Evolutionary conservation across 2,329 filamentous ascomycete genomes (phyloP).

Genomic region (Claviceps sp.): DNA sequence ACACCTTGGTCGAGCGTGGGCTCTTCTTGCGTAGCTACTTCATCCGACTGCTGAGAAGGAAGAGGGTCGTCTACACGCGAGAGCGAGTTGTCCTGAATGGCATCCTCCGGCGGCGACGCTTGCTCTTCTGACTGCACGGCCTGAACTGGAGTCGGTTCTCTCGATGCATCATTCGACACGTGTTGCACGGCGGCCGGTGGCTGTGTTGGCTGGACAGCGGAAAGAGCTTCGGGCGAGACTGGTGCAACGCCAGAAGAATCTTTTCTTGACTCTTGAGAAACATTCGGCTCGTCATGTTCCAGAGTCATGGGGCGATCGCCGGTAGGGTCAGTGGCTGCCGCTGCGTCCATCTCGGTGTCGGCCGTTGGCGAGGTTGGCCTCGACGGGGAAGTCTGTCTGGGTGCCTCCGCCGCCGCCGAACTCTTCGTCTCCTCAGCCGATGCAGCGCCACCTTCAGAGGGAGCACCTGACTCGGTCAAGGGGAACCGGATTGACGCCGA

Average conservation of each 20-base stretch:
- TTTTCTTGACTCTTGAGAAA: neutral
- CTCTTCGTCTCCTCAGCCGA: constrained; percentile 12
- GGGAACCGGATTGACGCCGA: constrained; percentile 21
- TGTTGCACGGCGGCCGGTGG: neutral
- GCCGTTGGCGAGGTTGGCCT: constrained; percentile 10
- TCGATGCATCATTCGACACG: neutral
- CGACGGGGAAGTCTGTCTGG: constrained; percentile 2
- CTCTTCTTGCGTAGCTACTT: neutral
- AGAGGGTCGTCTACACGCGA: neutral
- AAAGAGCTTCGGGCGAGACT: neutral
- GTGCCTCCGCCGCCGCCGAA: neutral
- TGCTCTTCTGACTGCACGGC: neutral
- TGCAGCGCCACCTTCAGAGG: constrained; percentile 14
- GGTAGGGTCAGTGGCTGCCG: neutral
- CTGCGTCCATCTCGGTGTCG: neutral
- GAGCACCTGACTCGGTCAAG: constrained; percentile 16
- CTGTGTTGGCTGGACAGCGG: neutral
- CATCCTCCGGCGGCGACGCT: neutral
- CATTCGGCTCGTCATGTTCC: neutral
- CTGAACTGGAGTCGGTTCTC: neutral
- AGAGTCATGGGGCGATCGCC: neutral
- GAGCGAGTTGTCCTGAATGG: neutral
- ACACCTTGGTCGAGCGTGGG: neutral
- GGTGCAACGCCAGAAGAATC: neutral
- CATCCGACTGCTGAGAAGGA: neutral